A percentile compares a stretch with the other conserved stretches of the same genome.
Evolutionary conservation across 768 basidiomycete genomes (phyloP).

Genomic region (Tephrocybe sp.): DNA sequence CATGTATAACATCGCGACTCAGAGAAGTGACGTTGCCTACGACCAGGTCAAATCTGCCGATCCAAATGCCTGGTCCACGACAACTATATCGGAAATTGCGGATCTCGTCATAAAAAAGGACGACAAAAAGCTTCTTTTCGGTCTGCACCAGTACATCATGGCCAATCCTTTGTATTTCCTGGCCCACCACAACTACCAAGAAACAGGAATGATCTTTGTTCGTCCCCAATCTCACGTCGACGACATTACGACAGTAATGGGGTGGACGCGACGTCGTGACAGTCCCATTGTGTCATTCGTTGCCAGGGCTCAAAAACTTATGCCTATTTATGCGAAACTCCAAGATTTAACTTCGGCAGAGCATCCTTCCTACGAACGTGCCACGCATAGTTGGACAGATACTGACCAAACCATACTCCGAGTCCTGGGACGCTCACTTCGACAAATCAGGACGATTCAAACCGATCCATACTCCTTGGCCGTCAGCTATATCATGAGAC

Average conservation of each 20-base stretch:
- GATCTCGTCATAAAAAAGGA: slow-evolving; percentile 37
- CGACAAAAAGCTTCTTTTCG: slow-evolving; percentile 36
- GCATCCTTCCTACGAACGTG: slow-evolving; percentile 27
- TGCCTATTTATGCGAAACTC: slow-evolving; percentile 32
- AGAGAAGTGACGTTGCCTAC: slow-evolving; percentile 40
- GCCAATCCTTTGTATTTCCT: slow-evolving; percentile 50
- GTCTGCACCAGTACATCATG: slow-evolving; percentile 71
- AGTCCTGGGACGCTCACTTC: slow-evolving; percentile 58
- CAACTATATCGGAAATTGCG: slow-evolving; percentile 57
- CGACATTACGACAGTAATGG: slow-evolving; percentile 45
- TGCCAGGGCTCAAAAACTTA: slow-evolving; percentile 45
- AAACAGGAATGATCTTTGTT: slow-evolving; percentile 55
- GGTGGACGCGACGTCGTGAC: slow-evolving; percentile 43
- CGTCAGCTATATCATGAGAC: slow-evolving; percentile 57
- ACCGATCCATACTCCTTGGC: slow-evolving; percentile 59
- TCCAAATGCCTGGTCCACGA: slow-evolving; percentile 50
- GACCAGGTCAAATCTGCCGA: slow-evolving; percentile 41
- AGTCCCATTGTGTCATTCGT: slow-evolving; percentile 49
- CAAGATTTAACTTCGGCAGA: slow-evolving; percentile 28
- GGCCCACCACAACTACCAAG: slow-evolving; percentile 46
- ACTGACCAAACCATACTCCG: slow-evolving; percentile 58
- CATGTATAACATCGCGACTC: slow-evolving; percentile 28
- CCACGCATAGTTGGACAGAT: slow-evolving; percentile 43
- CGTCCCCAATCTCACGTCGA: slow-evolving; percentile 60
- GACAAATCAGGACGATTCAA: slow-evolving; percentile 49